Conservation (phyloP, 495 filamentous ascomycete species). For the Tetracladium setigerum region DNA sequence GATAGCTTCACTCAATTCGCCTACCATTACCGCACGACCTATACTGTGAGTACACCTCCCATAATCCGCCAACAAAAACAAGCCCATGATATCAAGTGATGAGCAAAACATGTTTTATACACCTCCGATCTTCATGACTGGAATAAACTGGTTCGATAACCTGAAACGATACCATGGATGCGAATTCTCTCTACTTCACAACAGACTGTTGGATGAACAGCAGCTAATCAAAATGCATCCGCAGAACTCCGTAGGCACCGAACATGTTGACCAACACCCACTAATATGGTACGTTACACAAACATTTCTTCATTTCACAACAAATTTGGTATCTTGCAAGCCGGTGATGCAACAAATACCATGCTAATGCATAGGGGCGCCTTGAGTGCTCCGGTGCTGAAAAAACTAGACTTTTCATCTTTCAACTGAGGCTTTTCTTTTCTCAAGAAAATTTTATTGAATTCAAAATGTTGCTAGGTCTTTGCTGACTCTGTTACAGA, state of each 20-base stretch:
- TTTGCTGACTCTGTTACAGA: background rate
- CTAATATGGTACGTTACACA: background rate
- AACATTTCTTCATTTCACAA: background rate
- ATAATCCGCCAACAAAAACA: background rate
- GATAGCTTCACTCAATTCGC: background rate
- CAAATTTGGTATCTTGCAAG: background rate
- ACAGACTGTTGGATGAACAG: no score
- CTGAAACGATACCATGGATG: slow-evolving; percentile 11
- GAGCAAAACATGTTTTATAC: slow-evolving; percentile 25
- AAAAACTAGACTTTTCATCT: slow-evolving; percentile 27
- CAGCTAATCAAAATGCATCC: background rate
- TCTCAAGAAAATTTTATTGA: background rate
- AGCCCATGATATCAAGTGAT: slow-evolving; percentile 15
- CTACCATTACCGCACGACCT: background rate
- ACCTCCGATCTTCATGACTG: slow-evolving; percentile 20
- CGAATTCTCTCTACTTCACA: background rate
- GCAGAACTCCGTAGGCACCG: no score
- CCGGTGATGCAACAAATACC: slow-evolving; percentile 24
- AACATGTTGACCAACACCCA: background rate
- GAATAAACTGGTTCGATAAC: slow-evolving; percentile 26
- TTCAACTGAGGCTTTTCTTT: slow-evolving; percentile 24
- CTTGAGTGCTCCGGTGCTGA: slow-evolving; percentile 17
- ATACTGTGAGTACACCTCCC: slow-evolving; percentile 10
- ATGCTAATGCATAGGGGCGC: slow-evolving; percentile 26
- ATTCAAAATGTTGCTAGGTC: background rate